phyloP scores from a whole-genome alignment of 2,329 filamentous ascomycete genomes.

The Magnaporthales sp. region DNA sequence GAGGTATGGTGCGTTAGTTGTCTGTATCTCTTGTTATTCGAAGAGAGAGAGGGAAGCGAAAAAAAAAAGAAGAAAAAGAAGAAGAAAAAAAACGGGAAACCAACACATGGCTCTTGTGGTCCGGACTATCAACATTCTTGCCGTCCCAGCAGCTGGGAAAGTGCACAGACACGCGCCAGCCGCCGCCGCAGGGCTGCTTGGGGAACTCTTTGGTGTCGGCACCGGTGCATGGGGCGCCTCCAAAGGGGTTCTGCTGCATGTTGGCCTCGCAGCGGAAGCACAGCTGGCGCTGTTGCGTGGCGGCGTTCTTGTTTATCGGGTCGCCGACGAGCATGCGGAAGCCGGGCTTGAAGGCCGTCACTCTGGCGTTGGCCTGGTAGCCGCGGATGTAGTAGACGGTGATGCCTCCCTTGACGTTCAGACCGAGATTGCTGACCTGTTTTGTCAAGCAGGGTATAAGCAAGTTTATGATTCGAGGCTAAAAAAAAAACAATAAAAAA shows the following conservation, averaged over 20 bases:
- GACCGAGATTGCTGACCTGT: conserved; percentile 10
- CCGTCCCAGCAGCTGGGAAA: conserved; percentile 35
- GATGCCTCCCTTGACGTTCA: conserved; percentile 10
- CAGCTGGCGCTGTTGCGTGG: conserved; percentile 8
- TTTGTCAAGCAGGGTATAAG: too few relatives aligned
- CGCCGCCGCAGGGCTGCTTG: conserved; percentile 24
- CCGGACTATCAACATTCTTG: conserved; percentile 31
- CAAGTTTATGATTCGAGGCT: background rate
- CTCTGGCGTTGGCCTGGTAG: conserved; percentile 9
- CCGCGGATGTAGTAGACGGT: conserved; percentile 12
- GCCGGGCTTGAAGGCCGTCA: conserved; percentile 12
- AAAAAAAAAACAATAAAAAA: background rate
- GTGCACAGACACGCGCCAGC: conserved; percentile 31
- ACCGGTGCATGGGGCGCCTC: conserved; percentile 17
- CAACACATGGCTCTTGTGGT: conserved; percentile 23
- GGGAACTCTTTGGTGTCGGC: conserved; percentile 28
- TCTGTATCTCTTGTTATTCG: conserved; percentile 1
- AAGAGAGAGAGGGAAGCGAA: background rate
- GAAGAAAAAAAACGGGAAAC: background rate
- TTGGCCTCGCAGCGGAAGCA: conserved; percentile 16
- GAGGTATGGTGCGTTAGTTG: background rate
- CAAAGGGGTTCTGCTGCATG: conserved; percentile 14
- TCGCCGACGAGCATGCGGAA: conserved; percentile 17
- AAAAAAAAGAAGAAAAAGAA: background rate
- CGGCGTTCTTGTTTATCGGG: conserved; percentile 10